Percentiles rank a stretch among this genome's conserved stretches.
Conservation (phyloP, 2,329 filamentous ascomycete species). For the Hypomyces perniciosus region DNA sequence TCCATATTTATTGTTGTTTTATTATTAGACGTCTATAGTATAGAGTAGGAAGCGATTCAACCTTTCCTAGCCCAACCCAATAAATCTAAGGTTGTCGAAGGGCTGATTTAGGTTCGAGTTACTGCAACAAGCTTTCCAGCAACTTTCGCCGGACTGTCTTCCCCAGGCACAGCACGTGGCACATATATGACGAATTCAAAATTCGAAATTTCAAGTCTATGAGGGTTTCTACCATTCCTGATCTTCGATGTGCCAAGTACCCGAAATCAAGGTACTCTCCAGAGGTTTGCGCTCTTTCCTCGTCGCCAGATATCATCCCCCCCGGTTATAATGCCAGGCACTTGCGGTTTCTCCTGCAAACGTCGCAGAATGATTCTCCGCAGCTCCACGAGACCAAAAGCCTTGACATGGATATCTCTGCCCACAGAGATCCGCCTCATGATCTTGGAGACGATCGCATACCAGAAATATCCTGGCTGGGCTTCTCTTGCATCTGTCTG, state of each 20-base stretch:
- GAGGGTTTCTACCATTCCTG: background rate
- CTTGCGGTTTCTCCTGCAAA: background rate
- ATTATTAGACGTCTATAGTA: too few species aligned
- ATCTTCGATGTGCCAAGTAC: background rate
- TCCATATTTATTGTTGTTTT: too few species aligned
- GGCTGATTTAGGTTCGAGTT: too few species aligned
- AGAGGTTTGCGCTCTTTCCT: background rate
- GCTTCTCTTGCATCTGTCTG: conserved; percentile 28
- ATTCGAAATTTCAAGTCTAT: background rate
- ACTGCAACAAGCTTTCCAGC: too few species aligned
- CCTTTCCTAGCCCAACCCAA: too few species aligned
- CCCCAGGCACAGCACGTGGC: too few species aligned
- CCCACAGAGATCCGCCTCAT: conserved; percentile 26
- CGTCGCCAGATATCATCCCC: background rate
- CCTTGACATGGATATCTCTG: conserved; percentile 14
- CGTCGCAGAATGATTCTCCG: background rate
- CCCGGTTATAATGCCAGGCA: background rate
- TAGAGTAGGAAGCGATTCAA: too few species aligned
- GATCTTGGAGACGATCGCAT: conserved; percentile 24
- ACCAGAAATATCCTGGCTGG: conserved; percentile 26
- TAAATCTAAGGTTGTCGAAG: too few species aligned
- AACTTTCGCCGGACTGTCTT: too few species aligned
- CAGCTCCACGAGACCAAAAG: background rate
- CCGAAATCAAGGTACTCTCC: background rate
- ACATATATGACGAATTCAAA: background rate